Percentiles rank a stretch among this genome's conserved stretches.
Evolutionary conservation across 805 yeast genomes (phyloP).

Genomic region (Saturnispora dispora): DNA sequence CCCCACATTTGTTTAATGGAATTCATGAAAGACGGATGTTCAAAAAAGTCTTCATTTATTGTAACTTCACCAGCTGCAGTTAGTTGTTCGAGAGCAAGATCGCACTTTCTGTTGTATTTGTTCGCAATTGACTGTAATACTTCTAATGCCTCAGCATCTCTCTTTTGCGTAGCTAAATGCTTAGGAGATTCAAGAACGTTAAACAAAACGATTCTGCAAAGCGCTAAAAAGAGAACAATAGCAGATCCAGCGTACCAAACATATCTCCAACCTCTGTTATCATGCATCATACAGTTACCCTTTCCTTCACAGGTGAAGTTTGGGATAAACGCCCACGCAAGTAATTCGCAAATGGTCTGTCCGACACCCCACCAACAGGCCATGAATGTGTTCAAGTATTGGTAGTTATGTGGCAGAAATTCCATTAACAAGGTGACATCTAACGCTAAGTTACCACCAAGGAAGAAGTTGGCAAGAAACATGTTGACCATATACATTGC

Average conservation of each 20-base stretch:
- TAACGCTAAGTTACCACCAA: constrained; percentile 50
- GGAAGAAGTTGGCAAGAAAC: constrained; percentile 35
- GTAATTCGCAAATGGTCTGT: constrained; percentile 41
- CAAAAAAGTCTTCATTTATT: constrained; percentile 17
- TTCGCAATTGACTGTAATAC: constrained; percentile 36
- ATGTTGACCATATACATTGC: constrained; percentile 43
- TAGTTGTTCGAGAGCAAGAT: constrained; percentile 40
- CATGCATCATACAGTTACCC: constrained; percentile 34
- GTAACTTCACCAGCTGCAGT: constrained; percentile 34
- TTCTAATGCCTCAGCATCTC: constrained; percentile 40
- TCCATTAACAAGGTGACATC: constrained; percentile 48
- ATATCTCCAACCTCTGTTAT: constrained; percentile 58
- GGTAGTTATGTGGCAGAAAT: constrained; percentile 41
- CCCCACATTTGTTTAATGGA: constrained; percentile 20
- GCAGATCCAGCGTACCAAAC: constrained; percentile 46
- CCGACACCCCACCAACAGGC: constrained; percentile 60
- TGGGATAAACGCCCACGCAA: constrained; percentile 50
- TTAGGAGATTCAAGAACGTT: constrained; percentile 48
- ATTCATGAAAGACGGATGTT: constrained; percentile 13
- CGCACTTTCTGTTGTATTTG: constrained; percentile 33
- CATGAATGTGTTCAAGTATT: constrained; percentile 44
- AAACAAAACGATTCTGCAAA: constrained; percentile 37
- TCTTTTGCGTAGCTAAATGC: constrained; percentile 40
- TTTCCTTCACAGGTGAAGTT: constrained; percentile 38
- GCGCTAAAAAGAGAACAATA: constrained; percentile 39